phyloP scores from a whole-genome alignment of 2,329 filamentous ascomycete genomes.

The Rhynchosporium graminicola region DNA sequence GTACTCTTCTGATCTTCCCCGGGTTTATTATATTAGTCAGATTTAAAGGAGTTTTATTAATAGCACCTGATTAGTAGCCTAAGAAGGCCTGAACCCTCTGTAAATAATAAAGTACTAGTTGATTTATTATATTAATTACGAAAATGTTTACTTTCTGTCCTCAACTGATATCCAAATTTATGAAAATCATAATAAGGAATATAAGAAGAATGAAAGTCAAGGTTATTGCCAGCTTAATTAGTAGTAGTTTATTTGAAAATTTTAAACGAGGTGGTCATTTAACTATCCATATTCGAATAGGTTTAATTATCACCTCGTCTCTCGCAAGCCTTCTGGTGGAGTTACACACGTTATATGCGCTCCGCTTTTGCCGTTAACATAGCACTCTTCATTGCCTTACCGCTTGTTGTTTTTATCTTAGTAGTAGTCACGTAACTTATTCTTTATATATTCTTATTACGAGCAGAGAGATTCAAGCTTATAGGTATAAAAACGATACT shows the following conservation, averaged over 20 bases:
- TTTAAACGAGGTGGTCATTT: conserved; percentile 1
- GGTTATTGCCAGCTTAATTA: not conserved
- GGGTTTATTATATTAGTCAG: too few species aligned
- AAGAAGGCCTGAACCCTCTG: not conserved
- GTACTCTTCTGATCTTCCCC: not conserved
- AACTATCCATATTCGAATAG: not conserved
- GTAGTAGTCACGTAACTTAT: not conserved
- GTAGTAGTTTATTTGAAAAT: too few species aligned
- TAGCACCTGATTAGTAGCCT: not conserved
- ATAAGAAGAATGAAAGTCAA: not conserved
- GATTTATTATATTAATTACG: not conserved
- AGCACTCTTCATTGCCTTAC: not conserved
- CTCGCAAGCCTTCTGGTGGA: not conserved
- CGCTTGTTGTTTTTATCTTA: not conserved
- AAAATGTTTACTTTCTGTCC: not conserved
- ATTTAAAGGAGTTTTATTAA: not conserved
- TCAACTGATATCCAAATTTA: not conserved
- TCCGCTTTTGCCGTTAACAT: not conserved
- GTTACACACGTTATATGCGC: not conserved
- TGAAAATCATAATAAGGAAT: not conserved
- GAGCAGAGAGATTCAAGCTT: conserved; percentile 15
- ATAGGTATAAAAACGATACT: conserved; percentile 33
- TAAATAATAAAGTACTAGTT: not conserved
- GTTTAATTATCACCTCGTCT: not conserved
- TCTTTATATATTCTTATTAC: not conserved